Conservation (phyloP, 139 green algal species). For the Bryopsis sp. region DNA sequence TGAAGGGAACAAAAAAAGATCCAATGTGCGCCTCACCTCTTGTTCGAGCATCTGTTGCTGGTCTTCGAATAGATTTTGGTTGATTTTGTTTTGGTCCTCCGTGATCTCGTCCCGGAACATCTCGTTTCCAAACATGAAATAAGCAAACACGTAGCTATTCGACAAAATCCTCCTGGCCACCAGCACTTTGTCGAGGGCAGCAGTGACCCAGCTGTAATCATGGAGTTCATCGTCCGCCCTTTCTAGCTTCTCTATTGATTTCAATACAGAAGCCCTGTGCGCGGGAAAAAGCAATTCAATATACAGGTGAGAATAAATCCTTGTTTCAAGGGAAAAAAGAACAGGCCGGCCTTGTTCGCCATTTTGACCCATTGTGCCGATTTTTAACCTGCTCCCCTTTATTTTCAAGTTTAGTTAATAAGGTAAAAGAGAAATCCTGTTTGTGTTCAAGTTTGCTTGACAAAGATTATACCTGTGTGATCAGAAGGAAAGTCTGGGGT, state of each 20-base stretch:
- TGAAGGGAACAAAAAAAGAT: neutral
- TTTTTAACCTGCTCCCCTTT: no score
- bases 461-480: no score
- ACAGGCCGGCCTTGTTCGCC: no score
- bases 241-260: constrained; percentile 36
- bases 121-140: constrained; percentile 76
- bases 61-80: constrained; percentile 86
- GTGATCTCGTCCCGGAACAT: constrained; percentile 66
- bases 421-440: no score
- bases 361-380: no score
- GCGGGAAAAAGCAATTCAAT: neutral
- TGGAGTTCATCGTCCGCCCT: constrained; percentile 36
- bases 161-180: constrained; percentile 56
- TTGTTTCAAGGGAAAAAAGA: no score
- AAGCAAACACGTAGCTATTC: constrained; percentile 78
- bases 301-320: neutral
- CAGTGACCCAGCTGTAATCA: constrained; percentile 38
- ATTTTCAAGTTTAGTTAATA: no score
- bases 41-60: constrained; percentile 64
- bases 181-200: constrained; percentile 60
- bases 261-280: constrained; percentile 31
- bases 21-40: constrained; percentile 41
- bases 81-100: constrained; percentile 51
- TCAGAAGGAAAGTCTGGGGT: no score
- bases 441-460: no score